These are phyloP conservation scores for Pyrenula massariospora DNA, from an alignment of 495 filamentous ascomycete species.

Conservation along the genomic window DNA sequence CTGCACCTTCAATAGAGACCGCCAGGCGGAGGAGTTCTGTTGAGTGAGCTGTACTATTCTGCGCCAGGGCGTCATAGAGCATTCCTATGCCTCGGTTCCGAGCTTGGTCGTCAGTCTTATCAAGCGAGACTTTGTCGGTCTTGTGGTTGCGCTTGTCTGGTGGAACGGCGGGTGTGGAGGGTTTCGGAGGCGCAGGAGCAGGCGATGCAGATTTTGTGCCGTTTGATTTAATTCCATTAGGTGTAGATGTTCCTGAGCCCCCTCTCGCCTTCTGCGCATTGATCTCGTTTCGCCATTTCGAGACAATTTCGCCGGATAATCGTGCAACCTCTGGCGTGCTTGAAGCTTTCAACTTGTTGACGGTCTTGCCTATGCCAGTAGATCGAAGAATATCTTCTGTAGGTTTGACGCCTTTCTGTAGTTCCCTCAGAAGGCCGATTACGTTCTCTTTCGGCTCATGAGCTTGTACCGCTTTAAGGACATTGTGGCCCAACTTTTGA, in stretches of 20 bases:
- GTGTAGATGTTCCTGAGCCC: constrained; percentile 27
- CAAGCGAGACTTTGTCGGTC: constrained; percentile 61
- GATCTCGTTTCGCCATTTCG: constrained; percentile 77
- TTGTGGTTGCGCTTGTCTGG: constrained; percentile 68
- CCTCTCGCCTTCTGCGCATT: constrained; percentile 50
- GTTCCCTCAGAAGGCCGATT: constrained; percentile 56
- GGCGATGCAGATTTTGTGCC: constrained; percentile 20
- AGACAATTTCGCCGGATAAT: constrained; percentile 68
- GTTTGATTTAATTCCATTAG: constrained; percentile 24
- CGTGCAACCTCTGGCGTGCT: constrained; percentile 63
- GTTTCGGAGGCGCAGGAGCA: constrained; percentile 21
- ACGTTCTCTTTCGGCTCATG: constrained; percentile 55
- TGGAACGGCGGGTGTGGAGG: constrained; percentile 46
- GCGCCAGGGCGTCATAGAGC: constrained; percentile 62
- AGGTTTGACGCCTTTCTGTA: constrained; percentile 67
- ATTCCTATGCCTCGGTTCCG: constrained; percentile 80
- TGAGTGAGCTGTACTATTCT: constrained; percentile 30
- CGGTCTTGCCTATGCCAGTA: constrained; percentile 82
- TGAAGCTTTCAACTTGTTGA: constrained; percentile 72
- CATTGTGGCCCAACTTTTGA: constrained; percentile 53
- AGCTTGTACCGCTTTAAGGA: constrained; percentile 63
- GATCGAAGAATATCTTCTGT: constrained; percentile 75
- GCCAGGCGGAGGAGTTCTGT: constrained; percentile 54
- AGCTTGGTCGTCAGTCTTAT: constrained; percentile 54
- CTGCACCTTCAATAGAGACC: constrained; percentile 60